These are phyloP conservation scores for Arabis hirsuta DNA, from an alignment of 345 rosid species.

Conservation along the genomic window DNA sequence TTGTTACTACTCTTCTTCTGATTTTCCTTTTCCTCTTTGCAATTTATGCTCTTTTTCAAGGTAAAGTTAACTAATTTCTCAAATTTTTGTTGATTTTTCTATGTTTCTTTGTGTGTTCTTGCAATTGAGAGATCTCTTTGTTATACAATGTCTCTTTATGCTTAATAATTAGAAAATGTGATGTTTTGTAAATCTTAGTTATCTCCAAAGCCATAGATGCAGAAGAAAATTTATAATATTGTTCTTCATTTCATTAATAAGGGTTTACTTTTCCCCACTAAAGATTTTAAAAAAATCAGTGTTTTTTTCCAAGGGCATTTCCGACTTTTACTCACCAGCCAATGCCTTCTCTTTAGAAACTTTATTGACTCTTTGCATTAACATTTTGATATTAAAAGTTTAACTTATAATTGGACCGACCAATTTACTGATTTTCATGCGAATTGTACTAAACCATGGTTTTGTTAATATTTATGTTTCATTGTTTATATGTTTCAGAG, in stretches of 20 bases:
- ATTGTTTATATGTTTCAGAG: slow-evolving; percentile 35
- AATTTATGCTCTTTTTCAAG: too few relatives aligned
- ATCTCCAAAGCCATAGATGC: neutral
- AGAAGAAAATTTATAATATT: neutral
- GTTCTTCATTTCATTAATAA: neutral
- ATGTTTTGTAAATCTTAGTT: slow-evolving; percentile 4
- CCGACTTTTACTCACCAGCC: neutral
- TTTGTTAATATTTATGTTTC: neutral
- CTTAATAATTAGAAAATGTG: slow-evolving; percentile 23
- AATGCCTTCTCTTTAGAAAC: neutral
- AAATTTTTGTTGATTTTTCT: too few relatives aligned
- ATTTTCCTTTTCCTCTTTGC: too few relatives aligned
- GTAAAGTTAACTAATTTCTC: too few relatives aligned
- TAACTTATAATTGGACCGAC: slow-evolving; percentile 31
- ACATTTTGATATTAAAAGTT: slow-evolving; percentile 12
- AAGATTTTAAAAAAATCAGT: slow-evolving; percentile 12
- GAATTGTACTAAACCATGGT: neutral
- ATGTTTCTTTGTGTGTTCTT: too few relatives aligned
- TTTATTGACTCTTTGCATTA: slow-evolving; percentile 24
- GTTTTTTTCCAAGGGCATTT: slow-evolving; percentile 11
- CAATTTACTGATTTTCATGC: slow-evolving; percentile 17
- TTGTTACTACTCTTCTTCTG: too few relatives aligned
- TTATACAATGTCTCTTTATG: slow-evolving; percentile 17
- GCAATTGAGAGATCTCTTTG: too few relatives aligned
- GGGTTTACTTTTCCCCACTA: slow-evolving; percentile 9